These are phyloP conservation scores for Rhizomucor miehei DNA, from an alignment of 371 early-diverging fungal genomes.

Conservation along the genomic window DNA sequence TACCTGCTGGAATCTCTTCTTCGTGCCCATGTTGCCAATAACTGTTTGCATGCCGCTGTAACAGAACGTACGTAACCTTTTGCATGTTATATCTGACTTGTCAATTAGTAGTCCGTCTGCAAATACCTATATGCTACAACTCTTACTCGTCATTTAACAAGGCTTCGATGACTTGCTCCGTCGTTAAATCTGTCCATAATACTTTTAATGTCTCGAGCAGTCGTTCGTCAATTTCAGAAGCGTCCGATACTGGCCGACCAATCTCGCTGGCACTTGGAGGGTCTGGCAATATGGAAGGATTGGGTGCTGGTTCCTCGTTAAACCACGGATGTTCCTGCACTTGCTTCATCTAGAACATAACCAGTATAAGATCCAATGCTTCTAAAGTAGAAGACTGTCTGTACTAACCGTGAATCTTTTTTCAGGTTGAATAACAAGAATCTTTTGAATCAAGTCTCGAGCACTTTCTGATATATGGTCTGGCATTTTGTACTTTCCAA, in stretches of 20 bases:
- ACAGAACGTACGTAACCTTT: slow-evolving; percentile 47
- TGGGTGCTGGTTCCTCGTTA: slow-evolving; percentile 25
- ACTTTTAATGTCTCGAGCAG: slow-evolving; percentile 42
- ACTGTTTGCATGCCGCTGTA: slow-evolving; percentile 41
- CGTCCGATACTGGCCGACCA: slow-evolving; percentile 29
- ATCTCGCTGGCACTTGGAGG: slow-evolving; percentile 41
- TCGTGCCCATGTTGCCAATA: slow-evolving; percentile 46
- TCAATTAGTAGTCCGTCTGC: background rate
- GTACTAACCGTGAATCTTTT: slow-evolving; percentile 42
- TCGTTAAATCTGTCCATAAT: slow-evolving; percentile 41
- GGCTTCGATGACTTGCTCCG: slow-evolving; percentile 30
- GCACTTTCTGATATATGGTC: slow-evolving; percentile 61
- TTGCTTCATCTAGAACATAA: slow-evolving; percentile 30
- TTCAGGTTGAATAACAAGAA: slow-evolving; percentile 38
- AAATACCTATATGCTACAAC: background rate
- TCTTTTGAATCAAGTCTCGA: slow-evolving; percentile 52
- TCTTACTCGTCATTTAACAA: slow-evolving; percentile 41
- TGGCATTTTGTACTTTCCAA: slow-evolving; percentile 58
- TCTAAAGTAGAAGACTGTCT: background rate
- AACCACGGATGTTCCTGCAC: slow-evolving; percentile 47
- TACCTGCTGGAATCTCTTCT: slow-evolving; percentile 37
- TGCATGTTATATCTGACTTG: slow-evolving; percentile 46
- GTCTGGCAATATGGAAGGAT: slow-evolving; percentile 32
- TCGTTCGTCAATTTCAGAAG: slow-evolving; percentile 40
- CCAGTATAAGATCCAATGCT: background rate